Base-by-base conservation (phyloP, 2,329 filamentous ascomycete species). In the Aspergillus luchuensis region DNA sequence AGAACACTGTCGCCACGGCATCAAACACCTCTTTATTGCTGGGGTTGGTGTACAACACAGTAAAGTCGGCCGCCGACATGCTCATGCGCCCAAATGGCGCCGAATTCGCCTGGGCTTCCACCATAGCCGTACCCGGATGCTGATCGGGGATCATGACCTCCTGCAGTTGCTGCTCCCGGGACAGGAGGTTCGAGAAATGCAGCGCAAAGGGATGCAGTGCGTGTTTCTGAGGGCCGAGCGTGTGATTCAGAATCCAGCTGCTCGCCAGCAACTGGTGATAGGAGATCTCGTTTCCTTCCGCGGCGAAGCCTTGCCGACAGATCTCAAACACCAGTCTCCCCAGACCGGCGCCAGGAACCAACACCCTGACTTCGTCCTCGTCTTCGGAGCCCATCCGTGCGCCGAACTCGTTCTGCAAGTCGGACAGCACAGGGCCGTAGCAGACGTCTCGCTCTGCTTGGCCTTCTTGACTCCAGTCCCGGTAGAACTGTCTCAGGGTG, bases 221-320 rank as follows among this genome's bases (percentile, higher is more conserved):
- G 76, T 92, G 91, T 63, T 90, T 82, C 15, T 83, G 82, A 0
- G 84, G 84, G 2, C 75, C 72, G 0, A 80, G 69, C 4, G 88
- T 91, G 68, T 78, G 74, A 60, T 84, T 84, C 41, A 84, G 69
- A 8, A 82, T 68, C 77, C 80, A 86, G 63, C 85, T 85, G 60
- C 91, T 96, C 1, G 92, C 92, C 60, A 98, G 82, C n/a, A 99
- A 85, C 74, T 97, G 92, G 75, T 99, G 95, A 72, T 96, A 98
- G 2, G 93, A 97, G 63, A 98, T 96, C 77, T 99, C 91, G 72
- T 97, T 98, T 28, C 94, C 94, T 75, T 97, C 92, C 0, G 87
- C 85, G 10, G 85, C 79, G 74, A 88, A 96, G 10, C 95, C 93
- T 1, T 80, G 81, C 28, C 80, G 80, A 72, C 89, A 92, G 13